Base-by-base conservation (phyloP, 176 grass and related monocot genomes). In the Cymbopogon citratus region DNA sequence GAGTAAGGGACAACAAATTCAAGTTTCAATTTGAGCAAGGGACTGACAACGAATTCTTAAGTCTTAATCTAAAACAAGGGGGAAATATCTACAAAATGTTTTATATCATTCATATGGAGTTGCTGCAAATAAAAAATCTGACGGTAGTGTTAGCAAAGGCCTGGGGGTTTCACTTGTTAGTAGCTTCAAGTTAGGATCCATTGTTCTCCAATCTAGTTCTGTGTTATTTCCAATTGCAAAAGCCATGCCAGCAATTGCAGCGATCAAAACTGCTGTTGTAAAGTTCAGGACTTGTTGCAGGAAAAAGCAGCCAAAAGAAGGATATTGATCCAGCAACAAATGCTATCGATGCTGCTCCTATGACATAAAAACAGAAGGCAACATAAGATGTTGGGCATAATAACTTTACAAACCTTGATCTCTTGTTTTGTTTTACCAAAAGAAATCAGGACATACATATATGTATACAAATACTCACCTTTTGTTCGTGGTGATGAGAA, bases 231-330 rank as follows among this genome's bases (percentile, higher is more conserved):
- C 92, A 91, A 67, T 83, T 73, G 66, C 95, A 98, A 79, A 90
- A 87, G 11, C 75, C 86, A 60, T 98, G 88, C 88, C 95, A 98
- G 86, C 95, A 98, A 36, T 65, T 91, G 83, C 95, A 95, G 16
- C 24, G 67, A 40, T 87, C 84, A 65, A 86, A 73, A 71, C 52
- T 78, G 34, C 76, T 2, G 69, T 93, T 92, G 84, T 91, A 94
- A 10, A 91, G 73, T 61, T 85, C 66, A 21, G 92, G 92, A 52
- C 52, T 84, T 18, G 95, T 93, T 18, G 86, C 90, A 16, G 90
- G 92, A 74, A 90, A 93, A 66, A 98, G 74, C 88, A 95, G 76
- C 35, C 66, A 89, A 24, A 92, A 88, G 82, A 94, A 98, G 56
- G 84, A 62, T 36, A 84, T 1, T 54, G 79, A 79, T 65, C 95